phyloP scores from a whole-genome alignment of 2,329 filamentous ascomycete genomes.

The Phyllosticta ampelicida region DNA sequence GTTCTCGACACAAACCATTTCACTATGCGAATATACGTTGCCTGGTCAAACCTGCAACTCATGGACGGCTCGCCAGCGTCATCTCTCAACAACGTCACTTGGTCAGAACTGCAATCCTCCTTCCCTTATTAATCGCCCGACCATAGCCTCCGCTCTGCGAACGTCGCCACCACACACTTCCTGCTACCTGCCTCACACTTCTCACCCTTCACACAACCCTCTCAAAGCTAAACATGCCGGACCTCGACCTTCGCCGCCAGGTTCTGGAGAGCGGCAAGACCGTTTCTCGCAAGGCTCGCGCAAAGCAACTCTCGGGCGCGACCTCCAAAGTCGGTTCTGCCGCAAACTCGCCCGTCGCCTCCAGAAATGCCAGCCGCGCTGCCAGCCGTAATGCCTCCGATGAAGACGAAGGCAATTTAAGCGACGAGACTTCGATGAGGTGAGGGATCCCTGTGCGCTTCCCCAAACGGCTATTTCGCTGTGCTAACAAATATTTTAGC shows the following conservation, averaged over 20 bases:
- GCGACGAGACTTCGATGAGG: constrained; percentile 50
- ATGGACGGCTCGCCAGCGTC: constrained; percentile 4
- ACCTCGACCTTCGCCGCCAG: constrained; percentile 49
- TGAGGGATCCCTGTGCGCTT: constrained; percentile 15
- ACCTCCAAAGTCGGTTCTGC: constrained; percentile 50
- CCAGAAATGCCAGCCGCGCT: constrained; percentile 36
- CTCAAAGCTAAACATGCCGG: constrained; percentile 41
- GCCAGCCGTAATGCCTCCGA: constrained; percentile 54
- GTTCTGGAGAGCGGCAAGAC: constrained; percentile 65
- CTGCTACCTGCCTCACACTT: not conserved
- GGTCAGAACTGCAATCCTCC: constrained; percentile 2
- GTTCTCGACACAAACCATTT: not conserved
- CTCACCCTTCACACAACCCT: not conserved
- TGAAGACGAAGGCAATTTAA: constrained; percentile 50
- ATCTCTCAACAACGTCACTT: not conserved
- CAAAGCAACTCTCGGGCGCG: constrained; percentile 44
- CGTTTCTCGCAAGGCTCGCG: constrained; percentile 55
- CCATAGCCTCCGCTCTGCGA: not conserved
- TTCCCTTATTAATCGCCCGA: not conserved
- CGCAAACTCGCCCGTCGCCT: constrained; percentile 47
- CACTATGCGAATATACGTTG: not conserved
- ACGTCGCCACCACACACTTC: not conserved
- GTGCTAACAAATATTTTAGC: constrained; percentile 26
- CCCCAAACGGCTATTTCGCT: not conserved
- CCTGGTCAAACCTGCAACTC: constrained; percentile 1